These are phyloP conservation scores for Penicillium crystallinum DNA, from an alignment of 495 filamentous ascomycete species.

Conservation along the genomic window DNA sequence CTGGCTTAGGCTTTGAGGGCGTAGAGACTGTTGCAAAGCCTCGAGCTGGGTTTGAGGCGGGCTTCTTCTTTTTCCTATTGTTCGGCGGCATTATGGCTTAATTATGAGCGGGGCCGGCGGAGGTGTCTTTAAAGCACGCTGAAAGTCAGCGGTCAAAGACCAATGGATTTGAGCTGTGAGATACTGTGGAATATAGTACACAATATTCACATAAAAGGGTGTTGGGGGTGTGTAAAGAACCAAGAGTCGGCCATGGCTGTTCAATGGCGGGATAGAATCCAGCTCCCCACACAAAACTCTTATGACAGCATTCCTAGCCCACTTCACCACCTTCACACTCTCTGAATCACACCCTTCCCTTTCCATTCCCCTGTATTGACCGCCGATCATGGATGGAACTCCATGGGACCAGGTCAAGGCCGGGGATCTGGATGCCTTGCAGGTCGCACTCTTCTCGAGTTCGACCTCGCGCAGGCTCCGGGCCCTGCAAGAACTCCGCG, in stretches of 20 bases:
- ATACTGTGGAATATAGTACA: neutral
- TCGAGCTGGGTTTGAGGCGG: constrained; percentile 73
- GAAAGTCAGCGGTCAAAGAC: constrained; percentile 5
- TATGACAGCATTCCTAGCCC: constrained; percentile 42
- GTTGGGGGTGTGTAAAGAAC: constrained; percentile 10
- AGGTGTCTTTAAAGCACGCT: constrained; percentile 7
- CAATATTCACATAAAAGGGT: constrained; percentile 6
- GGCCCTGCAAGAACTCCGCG: constrained; percentile 46
- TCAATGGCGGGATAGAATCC: constrained; percentile 17
- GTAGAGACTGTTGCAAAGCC: constrained; percentile 90
- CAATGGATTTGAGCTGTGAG: neutral
- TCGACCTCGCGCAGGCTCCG: constrained; percentile 45
- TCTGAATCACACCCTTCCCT: constrained; percentile 15
- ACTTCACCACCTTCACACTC: constrained; percentile 17
- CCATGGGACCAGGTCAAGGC: constrained; percentile 47
- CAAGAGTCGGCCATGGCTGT: constrained; percentile 17
- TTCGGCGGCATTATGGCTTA: constrained; percentile 56
- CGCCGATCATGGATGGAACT: constrained; percentile 43
- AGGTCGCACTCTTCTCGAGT: constrained; percentile 42
- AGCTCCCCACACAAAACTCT: constrained; percentile 39
- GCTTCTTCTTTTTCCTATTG: constrained; percentile 87
- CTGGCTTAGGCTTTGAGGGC: constrained; percentile 61
- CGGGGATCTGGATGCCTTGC: constrained; percentile 44
- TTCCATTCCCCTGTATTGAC: constrained; percentile 24
- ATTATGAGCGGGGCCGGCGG: constrained; percentile 9